Conservation (phyloP, 768 basidiomycete species). For the Neoboletus subvelutipes region DNA sequence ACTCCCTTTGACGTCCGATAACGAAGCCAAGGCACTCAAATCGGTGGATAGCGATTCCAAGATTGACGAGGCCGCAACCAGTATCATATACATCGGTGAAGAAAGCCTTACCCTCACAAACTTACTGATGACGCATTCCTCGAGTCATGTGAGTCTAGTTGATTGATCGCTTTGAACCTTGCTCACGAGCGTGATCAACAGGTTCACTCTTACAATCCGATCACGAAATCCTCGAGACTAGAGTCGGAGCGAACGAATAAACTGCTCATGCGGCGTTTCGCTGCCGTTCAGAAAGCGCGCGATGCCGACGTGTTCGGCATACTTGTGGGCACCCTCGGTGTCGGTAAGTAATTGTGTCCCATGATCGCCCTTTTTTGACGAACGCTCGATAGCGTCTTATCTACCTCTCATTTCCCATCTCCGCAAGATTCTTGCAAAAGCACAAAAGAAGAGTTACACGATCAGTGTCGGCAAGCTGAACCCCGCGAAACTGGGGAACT, state of each 20-base stretch:
- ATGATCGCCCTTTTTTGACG: not conserved
- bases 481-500: conserved; percentile 93
- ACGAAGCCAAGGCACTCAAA: not conserved
- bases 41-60: not conserved
- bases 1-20: not conserved
- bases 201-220: conserved; percentile 80
- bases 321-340: conserved; percentile 90
- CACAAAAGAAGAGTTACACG: conserved; percentile 90
- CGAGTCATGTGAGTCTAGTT: conserved; percentile 48
- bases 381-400: conserved; percentile 61
- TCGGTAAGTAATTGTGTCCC: conserved; percentile 50
- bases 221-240: conserved; percentile 41
- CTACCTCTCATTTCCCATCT: conserved; percentile 82
- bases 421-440: conserved; percentile 61
- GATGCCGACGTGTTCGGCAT: conserved; percentile 95
- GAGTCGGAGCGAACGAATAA: conserved; percentile 74
- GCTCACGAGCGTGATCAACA: conserved; percentile 29
- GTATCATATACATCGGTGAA: conserved; percentile 66
- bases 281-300: conserved; percentile 79
- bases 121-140: conserved; percentile 78
- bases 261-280: conserved; percentile 88
- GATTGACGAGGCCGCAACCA: not conserved
- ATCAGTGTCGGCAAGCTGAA: conserved; percentile 94
- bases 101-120: conserved; percentile 84
- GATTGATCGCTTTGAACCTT: not conserved